Conservation (phyloP, 495 filamentous ascomycete species). For the Pseudotulostoma volvatum region DNA sequence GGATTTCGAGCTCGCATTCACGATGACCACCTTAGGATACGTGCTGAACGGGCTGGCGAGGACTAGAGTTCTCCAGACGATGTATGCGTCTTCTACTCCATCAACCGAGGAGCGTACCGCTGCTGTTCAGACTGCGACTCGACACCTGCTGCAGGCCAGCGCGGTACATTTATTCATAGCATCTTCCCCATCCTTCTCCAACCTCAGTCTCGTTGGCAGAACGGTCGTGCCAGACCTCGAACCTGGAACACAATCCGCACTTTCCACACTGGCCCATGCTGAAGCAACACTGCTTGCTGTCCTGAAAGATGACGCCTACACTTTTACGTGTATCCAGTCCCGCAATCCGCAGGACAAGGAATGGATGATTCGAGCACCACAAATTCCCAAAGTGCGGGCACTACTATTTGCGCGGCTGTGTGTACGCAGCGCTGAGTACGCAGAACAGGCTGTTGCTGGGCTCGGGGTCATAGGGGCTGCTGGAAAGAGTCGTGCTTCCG, state of each 20-base stretch:
- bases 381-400: constrained; percentile 75
- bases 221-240: constrained; percentile 39
- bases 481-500: constrained; percentile 2
- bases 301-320: constrained; percentile 85
- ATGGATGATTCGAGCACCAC: constrained; percentile 82
- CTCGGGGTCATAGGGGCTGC: constrained; percentile 25
- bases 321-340: constrained; percentile 55
- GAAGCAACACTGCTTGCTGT: constrained; percentile 84
- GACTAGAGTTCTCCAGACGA: constrained; percentile 28
- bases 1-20: constrained; percentile 69
- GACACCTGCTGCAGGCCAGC: constrained; percentile 59
- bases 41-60: constrained; percentile 56
- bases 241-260: constrained; percentile 46
- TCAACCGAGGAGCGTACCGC: constrained; percentile 46
- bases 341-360: constrained; percentile 67
- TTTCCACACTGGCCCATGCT: constrained; percentile 58
- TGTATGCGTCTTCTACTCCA: constrained; percentile 44
- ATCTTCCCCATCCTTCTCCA: constrained; percentile 16
- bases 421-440: constrained; percentile 45
- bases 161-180: constrained; percentile 59
- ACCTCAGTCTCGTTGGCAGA: not conserved
- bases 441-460: constrained; percentile 33
- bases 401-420: constrained; percentile 77
- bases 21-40: constrained; percentile 58
- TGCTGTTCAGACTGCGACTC: constrained; percentile 60